Evolutionary conservation across 495 filamentous ascomycete species (phyloP).

Genomic region (Sporormia fimetaria): DNA sequence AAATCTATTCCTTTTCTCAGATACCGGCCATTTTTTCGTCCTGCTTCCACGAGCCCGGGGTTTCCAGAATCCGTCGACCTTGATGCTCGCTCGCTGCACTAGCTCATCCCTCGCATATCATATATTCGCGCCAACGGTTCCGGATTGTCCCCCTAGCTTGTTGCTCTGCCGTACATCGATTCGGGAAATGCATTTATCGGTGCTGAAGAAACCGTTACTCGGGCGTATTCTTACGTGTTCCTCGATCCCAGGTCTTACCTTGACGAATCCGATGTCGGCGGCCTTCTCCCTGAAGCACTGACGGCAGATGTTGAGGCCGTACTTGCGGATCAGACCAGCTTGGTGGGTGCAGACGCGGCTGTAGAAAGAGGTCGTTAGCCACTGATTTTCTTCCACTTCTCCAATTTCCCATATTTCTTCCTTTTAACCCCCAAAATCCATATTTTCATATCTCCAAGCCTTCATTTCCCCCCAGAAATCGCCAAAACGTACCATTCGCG

Average conservation of each 20-base stretch:
- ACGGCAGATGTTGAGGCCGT: conserved; percentile 98
- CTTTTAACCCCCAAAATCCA: neutral
- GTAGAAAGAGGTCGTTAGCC: conserved; percentile 27
- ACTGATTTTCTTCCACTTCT: neutral
- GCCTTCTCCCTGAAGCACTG: conserved; percentile 99
- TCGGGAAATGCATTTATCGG: conserved; percentile 19
- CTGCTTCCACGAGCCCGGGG: too few species aligned
- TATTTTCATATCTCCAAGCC: neutral
- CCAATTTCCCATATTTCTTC: neutral
- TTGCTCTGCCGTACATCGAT: neutral
- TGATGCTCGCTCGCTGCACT: too few species aligned
- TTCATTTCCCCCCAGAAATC: neutral
- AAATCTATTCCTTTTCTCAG: too few species aligned
- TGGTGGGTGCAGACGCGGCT: conserved; percentile 94
- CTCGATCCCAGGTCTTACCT: conserved; percentile 64
- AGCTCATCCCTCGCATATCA: too few species aligned
- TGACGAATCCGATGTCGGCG: conserved; percentile 90
- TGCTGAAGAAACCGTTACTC: too few species aligned
- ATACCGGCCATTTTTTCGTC: too few species aligned
- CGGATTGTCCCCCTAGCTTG: neutral
- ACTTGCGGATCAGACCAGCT: conserved; percentile 96
- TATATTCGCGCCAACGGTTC: neutral
- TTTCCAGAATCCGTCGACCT: too few species aligned
- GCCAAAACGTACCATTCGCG: conserved; percentile 61
- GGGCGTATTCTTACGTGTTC: too few species aligned